Conservation (phyloP, 2,329 filamentous ascomycete genomes). For the Fusarium burgessii region DNA sequence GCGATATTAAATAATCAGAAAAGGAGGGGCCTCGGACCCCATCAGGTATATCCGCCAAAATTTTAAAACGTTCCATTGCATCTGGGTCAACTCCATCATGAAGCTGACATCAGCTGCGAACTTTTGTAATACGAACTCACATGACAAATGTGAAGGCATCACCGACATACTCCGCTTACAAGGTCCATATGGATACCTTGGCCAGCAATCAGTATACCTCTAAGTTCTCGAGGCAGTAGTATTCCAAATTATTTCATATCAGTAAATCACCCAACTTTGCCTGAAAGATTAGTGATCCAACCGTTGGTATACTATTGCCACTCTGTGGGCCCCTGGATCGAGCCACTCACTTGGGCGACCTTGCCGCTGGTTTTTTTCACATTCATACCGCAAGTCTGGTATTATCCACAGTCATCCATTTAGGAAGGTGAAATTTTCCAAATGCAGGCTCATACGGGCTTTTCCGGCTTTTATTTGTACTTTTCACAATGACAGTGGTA, state of each 20-base stretch:
- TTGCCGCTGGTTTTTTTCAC: too few species aligned
- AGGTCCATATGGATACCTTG: too few species aligned
- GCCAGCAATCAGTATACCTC: not conserved
- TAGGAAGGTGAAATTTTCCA: too few species aligned
- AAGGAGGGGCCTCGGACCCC: not conserved
- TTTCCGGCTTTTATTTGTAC: too few species aligned
- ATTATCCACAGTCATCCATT: too few species aligned
- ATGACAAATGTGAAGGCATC: not conserved
- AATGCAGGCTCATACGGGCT: too few species aligned
- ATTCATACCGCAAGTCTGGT: too few species aligned
- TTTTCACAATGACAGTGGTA: too few species aligned
- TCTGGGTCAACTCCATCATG: not conserved
- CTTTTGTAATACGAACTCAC: not conserved
- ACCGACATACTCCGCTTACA: not conserved
- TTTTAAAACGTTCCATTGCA: not conserved
- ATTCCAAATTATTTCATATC: not conserved
- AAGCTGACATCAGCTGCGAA: not conserved
- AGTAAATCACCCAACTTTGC: not conserved
- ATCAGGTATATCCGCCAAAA: too few species aligned
- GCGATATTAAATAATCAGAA: not conserved
- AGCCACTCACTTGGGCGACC: not conserved
- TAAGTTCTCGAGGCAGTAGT: not conserved
- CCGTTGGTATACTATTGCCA: not conserved
- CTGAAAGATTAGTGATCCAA: not conserved
- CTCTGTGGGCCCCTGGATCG: not conserved